These are phyloP conservation scores for Termitomyces sp. DNA, from an alignment of 768 basidiomycete species.

Conservation along the genomic window DNA sequence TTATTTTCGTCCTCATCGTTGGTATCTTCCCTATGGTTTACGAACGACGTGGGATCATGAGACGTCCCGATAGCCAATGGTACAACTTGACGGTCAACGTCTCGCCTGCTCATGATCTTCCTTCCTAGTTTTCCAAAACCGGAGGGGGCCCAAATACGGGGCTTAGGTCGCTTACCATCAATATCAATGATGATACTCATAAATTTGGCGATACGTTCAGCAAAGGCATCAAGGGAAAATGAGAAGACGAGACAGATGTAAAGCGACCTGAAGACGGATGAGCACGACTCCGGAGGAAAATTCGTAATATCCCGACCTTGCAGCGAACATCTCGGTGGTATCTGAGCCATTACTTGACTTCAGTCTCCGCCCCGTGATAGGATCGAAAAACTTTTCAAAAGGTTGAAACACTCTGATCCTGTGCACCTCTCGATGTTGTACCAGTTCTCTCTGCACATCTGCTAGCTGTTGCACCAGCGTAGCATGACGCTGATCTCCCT, in stretches of 20 bases:
- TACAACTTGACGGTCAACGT: constrained; percentile 18
- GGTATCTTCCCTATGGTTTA: constrained; percentile 12
- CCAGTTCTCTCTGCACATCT: constrained; percentile 21
- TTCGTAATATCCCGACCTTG: constrained; percentile 21
- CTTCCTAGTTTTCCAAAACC: constrained; percentile 32
- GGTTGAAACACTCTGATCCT: constrained; percentile 32
- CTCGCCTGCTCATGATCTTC: constrained; percentile 23
- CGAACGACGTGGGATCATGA: constrained; percentile 28
- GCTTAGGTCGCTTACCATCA: constrained; percentile 27
- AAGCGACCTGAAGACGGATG: constrained; percentile 25
- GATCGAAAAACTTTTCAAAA: constrained; percentile 36
- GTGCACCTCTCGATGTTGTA: constrained; percentile 27
- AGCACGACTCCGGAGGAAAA: not conserved
- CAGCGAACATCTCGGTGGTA: constrained; percentile 29
- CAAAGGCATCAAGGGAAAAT: constrained; percentile 34
- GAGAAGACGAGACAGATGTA: constrained; percentile 42
- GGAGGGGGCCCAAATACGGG: constrained; percentile 37
- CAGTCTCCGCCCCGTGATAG: constrained; percentile 24
- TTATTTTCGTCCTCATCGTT: constrained; percentile 12
- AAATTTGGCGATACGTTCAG: constrained; percentile 27
- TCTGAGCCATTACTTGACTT: constrained; percentile 11
- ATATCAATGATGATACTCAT: constrained; percentile 26
- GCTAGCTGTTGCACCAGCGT: constrained; percentile 19
- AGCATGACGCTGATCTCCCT: constrained; percentile 20
- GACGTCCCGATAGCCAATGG: constrained; percentile 32